Evolutionary conservation across 2,329 filamentous ascomycete genomes (phyloP).

Genomic region (Fusarium camptoceras): DNA sequence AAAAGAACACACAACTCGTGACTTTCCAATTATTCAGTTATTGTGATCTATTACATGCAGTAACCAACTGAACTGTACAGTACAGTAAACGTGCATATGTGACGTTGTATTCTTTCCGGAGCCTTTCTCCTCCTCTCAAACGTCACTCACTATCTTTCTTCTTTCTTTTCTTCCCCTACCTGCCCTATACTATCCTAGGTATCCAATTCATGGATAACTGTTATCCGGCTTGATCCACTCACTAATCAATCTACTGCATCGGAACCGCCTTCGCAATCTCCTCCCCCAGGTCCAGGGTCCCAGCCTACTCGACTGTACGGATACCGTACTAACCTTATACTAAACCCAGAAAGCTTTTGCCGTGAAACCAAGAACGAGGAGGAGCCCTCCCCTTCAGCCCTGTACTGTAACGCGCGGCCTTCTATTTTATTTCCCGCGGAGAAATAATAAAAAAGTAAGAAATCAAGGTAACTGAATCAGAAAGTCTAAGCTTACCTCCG

Average conservation of each 20-base stretch:
- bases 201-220: neutral
- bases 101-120: neutral
- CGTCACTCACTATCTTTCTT: neutral
- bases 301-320: neutral
- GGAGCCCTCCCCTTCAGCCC: slow-evolving; percentile 20
- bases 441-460: neutral
- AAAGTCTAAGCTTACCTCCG: neutral
- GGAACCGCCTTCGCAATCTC: slow-evolving; percentile 2
- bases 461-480: slow-evolving; percentile 30
- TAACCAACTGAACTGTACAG: neutral
- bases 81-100: neutral
- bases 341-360: slow-evolving; percentile 6
- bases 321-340: neutral
- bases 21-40: neutral
- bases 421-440: slow-evolving; percentile 1
- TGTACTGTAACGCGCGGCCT: slow-evolving; percentile 22
- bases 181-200: neutral
- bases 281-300: neutral
- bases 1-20: neutral
- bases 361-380: neutral
- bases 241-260: neutral
- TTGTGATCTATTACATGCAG: neutral
- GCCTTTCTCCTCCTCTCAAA: neutral
- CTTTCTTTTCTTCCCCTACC: neutral
- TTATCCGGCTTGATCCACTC: neutral